Conservation (phyloP, 352 stramenopile genomes). For the Phytophthora melonis region DNA sequence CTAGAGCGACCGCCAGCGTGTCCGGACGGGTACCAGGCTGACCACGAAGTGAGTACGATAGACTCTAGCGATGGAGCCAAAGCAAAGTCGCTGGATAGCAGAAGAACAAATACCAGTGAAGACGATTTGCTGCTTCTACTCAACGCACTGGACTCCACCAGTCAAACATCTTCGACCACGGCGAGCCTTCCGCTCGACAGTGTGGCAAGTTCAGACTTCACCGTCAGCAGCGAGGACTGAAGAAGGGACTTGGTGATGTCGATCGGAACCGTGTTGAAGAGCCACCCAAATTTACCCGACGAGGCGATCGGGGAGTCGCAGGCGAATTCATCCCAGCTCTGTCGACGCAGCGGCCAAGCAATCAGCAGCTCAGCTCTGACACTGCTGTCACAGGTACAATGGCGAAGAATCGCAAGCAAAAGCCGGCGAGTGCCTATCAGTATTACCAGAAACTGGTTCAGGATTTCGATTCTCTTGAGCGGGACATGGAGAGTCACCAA, state of each 20-base stretch:
- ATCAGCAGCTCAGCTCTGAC: not conserved
- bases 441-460: slow-evolving; percentile 67
- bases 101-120: slow-evolving; percentile 21
- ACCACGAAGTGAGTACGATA: slow-evolving; percentile 27
- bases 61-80: slow-evolving; percentile 11
- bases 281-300: slow-evolving; percentile 29
- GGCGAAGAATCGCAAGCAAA: slow-evolving; percentile 13
- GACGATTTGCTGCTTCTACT: slow-evolving; percentile 32
- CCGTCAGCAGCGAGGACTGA: slow-evolving; percentile 7
- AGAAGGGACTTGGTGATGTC: not conserved
- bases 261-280: not conserved
- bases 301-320: slow-evolving; percentile 13
- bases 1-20: slow-evolving; percentile 23
- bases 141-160: slow-evolving; percentile 20
- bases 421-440: slow-evolving; percentile 49
- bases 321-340: not conserved
- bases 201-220: not conserved
- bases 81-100: slow-evolving; percentile 18
- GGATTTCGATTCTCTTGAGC: slow-evolving; percentile 56
- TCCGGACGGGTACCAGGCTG: slow-evolving; percentile 25
- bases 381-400: not conserved
- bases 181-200: not conserved
- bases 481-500: slow-evolving; percentile 47
- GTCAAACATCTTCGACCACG: not conserved
- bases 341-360: not conserved